phyloP scores from a whole-genome alignment of 306 rosid species.

The Cicer judaicum region DNA sequence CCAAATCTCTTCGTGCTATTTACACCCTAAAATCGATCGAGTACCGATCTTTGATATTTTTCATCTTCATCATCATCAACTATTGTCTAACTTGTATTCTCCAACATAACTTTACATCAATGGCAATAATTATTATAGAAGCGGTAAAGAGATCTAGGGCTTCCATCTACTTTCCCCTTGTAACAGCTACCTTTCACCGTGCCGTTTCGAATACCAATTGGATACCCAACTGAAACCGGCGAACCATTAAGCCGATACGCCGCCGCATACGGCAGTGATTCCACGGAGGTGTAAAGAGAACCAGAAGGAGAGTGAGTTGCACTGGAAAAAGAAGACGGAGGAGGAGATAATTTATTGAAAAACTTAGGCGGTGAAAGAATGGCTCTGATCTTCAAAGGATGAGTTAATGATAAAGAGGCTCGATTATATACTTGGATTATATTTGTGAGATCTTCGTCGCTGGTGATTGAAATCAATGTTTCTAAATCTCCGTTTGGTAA shows the following conservation, averaged over 20 bases:
- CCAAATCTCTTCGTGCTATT: background rate
- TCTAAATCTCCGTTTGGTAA: conserved; percentile 86
- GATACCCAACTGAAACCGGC: conserved; percentile 44
- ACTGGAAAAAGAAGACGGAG: conserved; percentile 59
- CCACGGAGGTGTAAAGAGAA: conserved; percentile 49
- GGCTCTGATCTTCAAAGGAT: conserved; percentile 69
- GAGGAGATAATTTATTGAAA: conserved; percentile 58
- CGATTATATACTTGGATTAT: conserved; percentile 72
- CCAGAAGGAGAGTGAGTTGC: conserved; percentile 43
- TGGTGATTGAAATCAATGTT: conserved; percentile 72
- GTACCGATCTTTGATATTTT: background rate
- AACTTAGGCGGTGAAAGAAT: conserved; percentile 60
- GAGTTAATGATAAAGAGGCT: conserved; percentile 53
- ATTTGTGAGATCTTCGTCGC: conserved; percentile 74
- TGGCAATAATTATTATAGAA: conserved; percentile 48
- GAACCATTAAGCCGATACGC: conserved; percentile 37
- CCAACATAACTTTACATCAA: conserved; percentile 34
- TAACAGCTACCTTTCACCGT: conserved; percentile 38
- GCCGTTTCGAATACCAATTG: conserved; percentile 43
- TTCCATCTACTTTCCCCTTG: conserved; percentile 41
- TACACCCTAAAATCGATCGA: background rate
- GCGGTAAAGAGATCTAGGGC: conserved; percentile 45
- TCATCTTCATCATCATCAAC: conserved; percentile 7
- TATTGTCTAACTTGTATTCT: background rate
- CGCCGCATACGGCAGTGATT: conserved; percentile 40